Conservation (phyloP, 306 rosid genomes). For the Rosa rugosa region DNA sequence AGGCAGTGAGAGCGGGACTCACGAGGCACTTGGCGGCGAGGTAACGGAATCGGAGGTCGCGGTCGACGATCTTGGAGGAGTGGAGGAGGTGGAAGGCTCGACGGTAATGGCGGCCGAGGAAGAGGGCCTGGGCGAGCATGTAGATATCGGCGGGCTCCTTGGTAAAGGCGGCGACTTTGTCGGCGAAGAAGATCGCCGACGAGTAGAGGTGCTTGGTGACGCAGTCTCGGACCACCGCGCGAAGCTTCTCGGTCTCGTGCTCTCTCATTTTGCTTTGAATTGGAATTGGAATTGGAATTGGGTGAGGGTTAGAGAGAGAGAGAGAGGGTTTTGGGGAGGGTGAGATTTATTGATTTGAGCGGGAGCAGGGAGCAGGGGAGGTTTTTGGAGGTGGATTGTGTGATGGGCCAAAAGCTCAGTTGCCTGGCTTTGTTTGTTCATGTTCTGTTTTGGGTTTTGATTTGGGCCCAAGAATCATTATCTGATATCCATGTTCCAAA, state of each 20-base stretch:
- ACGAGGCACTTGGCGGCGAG: constrained; percentile 97
- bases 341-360: too few species aligned
- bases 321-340: too few species aligned
- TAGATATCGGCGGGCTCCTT: constrained; percentile 90
- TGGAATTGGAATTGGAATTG: neutral
- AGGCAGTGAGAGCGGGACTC: neutral
- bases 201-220: constrained; percentile 92
- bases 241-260: constrained; percentile 84
- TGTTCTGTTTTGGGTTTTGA: too few species aligned
- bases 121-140: constrained; percentile 97
- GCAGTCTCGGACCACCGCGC: constrained; percentile 90
- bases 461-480: too few species aligned
- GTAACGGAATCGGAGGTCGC: constrained; percentile 91
- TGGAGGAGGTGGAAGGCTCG: constrained; percentile 93
- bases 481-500: too few species aligned
- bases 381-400: too few species aligned
- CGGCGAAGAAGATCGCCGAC: constrained; percentile 95
- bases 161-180: constrained; percentile 85
- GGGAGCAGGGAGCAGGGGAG: too few species aligned
- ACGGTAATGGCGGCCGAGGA: constrained; percentile 92
- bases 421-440: too few species aligned
- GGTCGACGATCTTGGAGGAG: constrained; percentile 84
- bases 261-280: constrained; percentile 53
- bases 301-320: neutral
- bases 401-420: too few species aligned